Percentiles rank a stretch among this genome's conserved stretches.
Evolutionary conservation across 2,329 filamentous ascomycete genomes (phyloP).

Genomic region (Penicillium palitans): DNA sequence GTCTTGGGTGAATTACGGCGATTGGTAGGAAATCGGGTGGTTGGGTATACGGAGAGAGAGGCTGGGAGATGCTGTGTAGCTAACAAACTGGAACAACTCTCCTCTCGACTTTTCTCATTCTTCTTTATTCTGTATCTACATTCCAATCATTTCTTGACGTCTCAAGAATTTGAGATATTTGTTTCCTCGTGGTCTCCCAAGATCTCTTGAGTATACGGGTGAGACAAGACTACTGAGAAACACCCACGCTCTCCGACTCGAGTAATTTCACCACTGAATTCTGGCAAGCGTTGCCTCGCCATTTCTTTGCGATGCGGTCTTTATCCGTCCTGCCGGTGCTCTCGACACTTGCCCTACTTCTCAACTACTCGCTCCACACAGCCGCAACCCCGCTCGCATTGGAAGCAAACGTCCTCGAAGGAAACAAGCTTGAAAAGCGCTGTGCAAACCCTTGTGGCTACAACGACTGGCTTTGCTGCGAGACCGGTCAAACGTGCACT

Average conservation of each 20-base stretch:
- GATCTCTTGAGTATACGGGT: slow-evolving; percentile 16
- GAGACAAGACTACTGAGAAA: slow-evolving; percentile 4
- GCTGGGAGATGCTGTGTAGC: slow-evolving; percentile 30
- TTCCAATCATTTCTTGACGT: slow-evolving; percentile 16
- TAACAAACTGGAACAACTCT: slow-evolving; percentile 16
- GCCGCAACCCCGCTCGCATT: slow-evolving; percentile 35
- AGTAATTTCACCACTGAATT: background rate
- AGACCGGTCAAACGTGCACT: slow-evolving; percentile 47
- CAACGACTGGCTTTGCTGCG: slow-evolving; percentile 53
- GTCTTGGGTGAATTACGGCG: slow-evolving; percentile 1
- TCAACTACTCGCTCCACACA: slow-evolving; percentile 20
- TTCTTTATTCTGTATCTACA: slow-evolving; percentile 15
- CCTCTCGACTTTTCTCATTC: slow-evolving; percentile 16
- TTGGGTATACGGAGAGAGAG: slow-evolving; percentile 35
- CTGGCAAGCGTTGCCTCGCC: slow-evolving; percentile 6
- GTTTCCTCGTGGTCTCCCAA: slow-evolving; percentile 11
- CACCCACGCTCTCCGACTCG: background rate
- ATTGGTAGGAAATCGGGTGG: slow-evolving; percentile 37
- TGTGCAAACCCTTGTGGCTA: slow-evolving; percentile 57
- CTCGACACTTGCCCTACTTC: slow-evolving; percentile 32
- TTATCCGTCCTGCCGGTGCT: slow-evolving; percentile 27
- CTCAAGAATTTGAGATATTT: slow-evolving; percentile 8
- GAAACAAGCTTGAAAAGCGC: slow-evolving; percentile 31
- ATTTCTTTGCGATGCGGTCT: slow-evolving; percentile 32
- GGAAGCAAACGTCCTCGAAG: slow-evolving; percentile 21